Evolutionary conservation across 176 grass and related monocot species (phyloP), one percentile per base, ranked within the genome.

Genomic region (Zoysia japonica): DNA sequence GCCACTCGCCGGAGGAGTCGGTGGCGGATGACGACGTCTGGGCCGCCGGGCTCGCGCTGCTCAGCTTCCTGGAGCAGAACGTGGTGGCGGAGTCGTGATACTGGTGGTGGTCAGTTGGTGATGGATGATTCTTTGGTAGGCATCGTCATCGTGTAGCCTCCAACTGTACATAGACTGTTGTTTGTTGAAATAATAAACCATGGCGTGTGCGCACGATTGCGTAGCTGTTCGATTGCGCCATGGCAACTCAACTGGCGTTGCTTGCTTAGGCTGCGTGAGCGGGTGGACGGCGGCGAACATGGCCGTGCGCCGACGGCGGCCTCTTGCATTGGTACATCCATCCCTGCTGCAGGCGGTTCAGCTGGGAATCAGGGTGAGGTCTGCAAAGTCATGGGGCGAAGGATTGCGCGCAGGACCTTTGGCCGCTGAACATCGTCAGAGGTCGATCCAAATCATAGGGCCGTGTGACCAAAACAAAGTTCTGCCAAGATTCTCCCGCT

Each of bases 1-100:
- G 96, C 78, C 96, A 99, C 85, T 99, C 96, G 62, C 90, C 92
- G 9, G 96, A 93, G 61, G 96, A 99, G 88, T 90, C 46, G 63
- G 96, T 93, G 54, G 35, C 59, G 46, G 90, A 95, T 57, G 84
- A 95, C 88, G 92, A 99, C 78, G 82, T 99, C 50, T 99, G 92
- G 96, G 92, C 88, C 39, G 88, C 96, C 59, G 89, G 96, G 65
- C 81, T 95, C n/a, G 88, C 88, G 63, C 80, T 99, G 50, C 38
- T 89, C 46, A 83, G 55, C 39, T 99, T 95, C 53, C 19, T 99
- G 43, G 88, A 91, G 1, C 92, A 84, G 47, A 77, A 86, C 79
- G 64, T 83, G 37, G 66, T 70, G 15, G 37, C 16, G 47, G 47
- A 28, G 36, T 53, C 0, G 38, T 79, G 46, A 19, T 19, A 9